These are phyloP conservation scores for Amphicarpaea edgeworthii DNA, from an alignment of 306 rosid species.

Conservation along the genomic window DNA sequence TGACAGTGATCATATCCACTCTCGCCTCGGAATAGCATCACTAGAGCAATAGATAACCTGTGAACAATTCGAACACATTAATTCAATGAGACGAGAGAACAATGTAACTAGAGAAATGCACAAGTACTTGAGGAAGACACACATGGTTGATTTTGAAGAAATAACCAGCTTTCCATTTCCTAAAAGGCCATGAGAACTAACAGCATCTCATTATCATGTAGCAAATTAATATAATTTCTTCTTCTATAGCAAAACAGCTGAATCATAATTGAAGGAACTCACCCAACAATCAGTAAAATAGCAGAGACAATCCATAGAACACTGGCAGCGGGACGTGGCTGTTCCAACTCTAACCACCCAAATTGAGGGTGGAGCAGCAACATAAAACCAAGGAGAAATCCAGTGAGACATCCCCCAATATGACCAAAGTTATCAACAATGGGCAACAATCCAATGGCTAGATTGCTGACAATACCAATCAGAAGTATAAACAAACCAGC, in stretches of 20 bases:
- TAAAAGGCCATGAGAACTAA: background rate
- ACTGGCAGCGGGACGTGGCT: no score
- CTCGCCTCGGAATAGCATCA: conserved; percentile 71
- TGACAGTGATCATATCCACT: conserved; percentile 71
- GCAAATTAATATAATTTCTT: background rate
- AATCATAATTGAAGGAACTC: conserved; percentile 32
- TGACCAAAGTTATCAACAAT: conserved; percentile 88
- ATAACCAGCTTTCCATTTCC: background rate
- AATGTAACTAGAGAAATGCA: no score
- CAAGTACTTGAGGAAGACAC: no score
- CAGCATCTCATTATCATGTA: background rate
- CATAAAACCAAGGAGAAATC: conserved; percentile 81
- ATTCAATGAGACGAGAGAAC: no score
- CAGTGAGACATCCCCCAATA: conserved; percentile 78
- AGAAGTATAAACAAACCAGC: conserved; percentile 78
- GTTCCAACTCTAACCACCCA: conserved; percentile 74
- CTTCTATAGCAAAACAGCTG: background rate
- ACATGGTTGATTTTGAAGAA: no score
- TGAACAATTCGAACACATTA: no score
- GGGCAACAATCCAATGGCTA: conserved; percentile 82
- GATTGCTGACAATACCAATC: conserved; percentile 68
- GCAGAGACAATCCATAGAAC: conserved; percentile 65
- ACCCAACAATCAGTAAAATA: conserved; percentile 70
- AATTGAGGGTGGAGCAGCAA: conserved; percentile 80
- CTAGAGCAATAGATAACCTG: conserved; percentile 64